A percentile compares a stretch with the other conserved stretches of the same genome.
These are phyloP conservation scores for Rhynchosporium graminicola DNA, from an alignment of 2,329 filamentous ascomycete genomes.

Conservation along the genomic window DNA sequence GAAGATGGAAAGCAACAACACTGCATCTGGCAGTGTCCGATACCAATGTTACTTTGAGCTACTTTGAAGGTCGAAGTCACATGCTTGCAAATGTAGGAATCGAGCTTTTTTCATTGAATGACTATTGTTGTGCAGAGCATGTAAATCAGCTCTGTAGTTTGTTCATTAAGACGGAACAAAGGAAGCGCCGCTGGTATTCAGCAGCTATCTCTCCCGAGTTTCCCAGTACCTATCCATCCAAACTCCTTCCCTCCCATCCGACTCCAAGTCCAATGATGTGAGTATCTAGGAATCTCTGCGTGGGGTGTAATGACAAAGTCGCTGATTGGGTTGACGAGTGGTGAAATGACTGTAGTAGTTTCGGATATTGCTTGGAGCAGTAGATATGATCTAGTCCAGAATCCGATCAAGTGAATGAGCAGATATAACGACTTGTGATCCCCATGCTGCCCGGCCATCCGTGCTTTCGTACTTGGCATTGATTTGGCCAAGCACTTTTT, in stretches of 20 bases:
- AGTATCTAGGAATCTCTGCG: conserved; percentile 14
- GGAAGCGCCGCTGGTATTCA: conserved; percentile 4
- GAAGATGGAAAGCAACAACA: neutral
- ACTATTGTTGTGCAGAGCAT: conserved; percentile 12
- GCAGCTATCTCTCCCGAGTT: conserved; percentile 2
- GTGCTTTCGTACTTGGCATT: conserved; percentile 1
- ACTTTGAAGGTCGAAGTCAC: neutral
- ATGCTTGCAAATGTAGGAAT: conserved; percentile 6
- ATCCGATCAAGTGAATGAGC: conserved; percentile 18
- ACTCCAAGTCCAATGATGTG: conserved; percentile 5
- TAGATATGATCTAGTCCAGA: neutral
- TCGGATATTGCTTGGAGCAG: neutral
- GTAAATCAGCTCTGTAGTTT: neutral
- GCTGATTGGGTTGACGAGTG: neutral
- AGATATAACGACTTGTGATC: conserved; percentile 1
- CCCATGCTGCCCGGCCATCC: neutral
- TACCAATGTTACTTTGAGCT: neutral
- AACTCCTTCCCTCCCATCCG: conserved; percentile 14
- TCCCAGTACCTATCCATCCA: neutral
- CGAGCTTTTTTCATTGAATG: conserved; percentile 11
- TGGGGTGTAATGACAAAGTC: neutral
- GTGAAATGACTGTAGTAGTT: neutral
- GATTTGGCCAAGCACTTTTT: neutral
- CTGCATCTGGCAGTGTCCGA: neutral
- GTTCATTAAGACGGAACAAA: conserved; percentile 16